Evolutionary conservation across 768 basidiomycete species (phyloP).

Genomic region (Daedalea quercina): DNA sequence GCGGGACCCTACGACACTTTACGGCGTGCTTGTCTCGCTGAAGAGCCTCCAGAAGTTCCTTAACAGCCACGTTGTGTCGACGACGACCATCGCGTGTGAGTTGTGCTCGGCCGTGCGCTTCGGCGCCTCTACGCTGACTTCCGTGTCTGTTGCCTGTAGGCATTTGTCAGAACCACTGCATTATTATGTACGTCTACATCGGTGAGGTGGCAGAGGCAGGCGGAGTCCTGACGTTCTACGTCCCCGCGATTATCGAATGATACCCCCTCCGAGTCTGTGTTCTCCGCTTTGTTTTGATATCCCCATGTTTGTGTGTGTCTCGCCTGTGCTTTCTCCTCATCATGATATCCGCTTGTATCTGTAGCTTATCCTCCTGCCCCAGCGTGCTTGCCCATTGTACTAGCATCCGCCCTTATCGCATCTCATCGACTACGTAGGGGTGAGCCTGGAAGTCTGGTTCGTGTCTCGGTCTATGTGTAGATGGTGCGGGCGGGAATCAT

Average conservation of each 20-base stretch:
- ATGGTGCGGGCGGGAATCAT: no score
- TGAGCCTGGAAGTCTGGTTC: no score
- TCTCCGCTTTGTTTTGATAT: no score
- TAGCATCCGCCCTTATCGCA: no score
- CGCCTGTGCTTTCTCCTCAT: neutral
- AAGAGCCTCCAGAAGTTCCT: conserved; percentile 79
- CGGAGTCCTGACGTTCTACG: conserved; percentile 84
- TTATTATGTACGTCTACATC: conserved; percentile 86
- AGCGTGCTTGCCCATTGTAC: neutral
- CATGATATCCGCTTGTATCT: neutral
- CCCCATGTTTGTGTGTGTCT: neutral
- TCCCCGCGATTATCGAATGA: conserved; percentile 71
- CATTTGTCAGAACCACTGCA: conserved; percentile 75
- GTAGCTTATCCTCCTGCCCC: neutral
- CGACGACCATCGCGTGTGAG: conserved; percentile 81
- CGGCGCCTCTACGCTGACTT: neutral
- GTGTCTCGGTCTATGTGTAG: no score
- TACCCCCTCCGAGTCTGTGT: no score
- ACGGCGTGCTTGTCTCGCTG: conserved; percentile 62
- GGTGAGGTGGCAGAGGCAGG: conserved; percentile 74
- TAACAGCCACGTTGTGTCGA: conserved; percentile 72
- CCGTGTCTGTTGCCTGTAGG: conserved; percentile 33
- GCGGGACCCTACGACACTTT: conserved; percentile 50
- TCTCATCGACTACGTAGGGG: no score
- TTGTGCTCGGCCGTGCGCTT: neutral